Base-by-base conservation (phyloP, 345 rosid genomes). In the Hevea brasiliensis region DNA sequence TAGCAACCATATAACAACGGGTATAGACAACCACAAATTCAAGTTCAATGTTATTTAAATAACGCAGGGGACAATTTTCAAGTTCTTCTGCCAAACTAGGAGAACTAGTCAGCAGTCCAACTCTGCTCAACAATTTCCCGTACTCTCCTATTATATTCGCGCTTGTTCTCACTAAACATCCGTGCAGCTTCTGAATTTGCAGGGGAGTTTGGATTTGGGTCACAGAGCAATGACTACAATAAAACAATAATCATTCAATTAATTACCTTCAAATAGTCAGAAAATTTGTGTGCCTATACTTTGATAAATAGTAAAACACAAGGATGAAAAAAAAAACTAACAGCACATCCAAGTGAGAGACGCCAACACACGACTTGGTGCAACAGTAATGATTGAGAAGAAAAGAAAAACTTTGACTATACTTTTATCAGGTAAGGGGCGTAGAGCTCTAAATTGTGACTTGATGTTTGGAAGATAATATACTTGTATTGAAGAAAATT, bases 111-210 rank as follows among this genome's bases (percentile, higher is more conserved):
- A 10, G 98, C 95, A 55, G 95, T 93, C 98, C 97, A 89, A 80
- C 97, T 89, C 84, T 91, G 97, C 85, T 91, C 95, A 3, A 91
- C 97, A 61, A 93, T 85, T 81, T 91, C 98, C 1, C 95, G 87
- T 32, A 93, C 92, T 81, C 93, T 85, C 81, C 97, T 80, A 77
- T 94, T 94, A 90, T 94, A 92, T 68, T 94, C 97, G 0, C 97
- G 97, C 81, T 90, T 92, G 83, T 89, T 92, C 84, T 90, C 97
- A 2, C 97, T 92, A 72, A 90, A 94, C 98, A 94, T 90, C 64
- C 98, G 79, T 21, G 97, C 98, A 70, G 98, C 98, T 86, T 94
- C 98, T 23, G 98, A 94, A 77, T 94, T 94, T 42, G 98, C 97
- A 32, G 98, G 98, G 21, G 98, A 94, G 76, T 90, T 92, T 7